Evolutionary conservation across 2,329 filamentous ascomycete genomes (phyloP).

Genomic region (Fusarium succisae): DNA sequence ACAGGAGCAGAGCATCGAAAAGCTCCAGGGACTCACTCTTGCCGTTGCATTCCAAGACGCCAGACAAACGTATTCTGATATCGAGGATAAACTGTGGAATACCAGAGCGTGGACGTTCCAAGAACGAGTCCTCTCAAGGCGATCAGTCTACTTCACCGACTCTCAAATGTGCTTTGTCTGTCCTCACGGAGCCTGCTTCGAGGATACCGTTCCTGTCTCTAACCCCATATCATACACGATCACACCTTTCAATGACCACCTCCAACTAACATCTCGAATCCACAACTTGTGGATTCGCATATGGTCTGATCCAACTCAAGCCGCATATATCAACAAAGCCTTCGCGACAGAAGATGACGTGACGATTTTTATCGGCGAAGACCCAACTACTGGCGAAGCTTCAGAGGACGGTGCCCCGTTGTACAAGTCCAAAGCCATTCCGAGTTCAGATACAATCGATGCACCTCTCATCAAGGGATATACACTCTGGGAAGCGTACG

Average conservation of each 20-base stretch:
- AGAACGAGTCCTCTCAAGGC: slow-evolving; percentile 12
- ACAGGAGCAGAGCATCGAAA: not conserved
- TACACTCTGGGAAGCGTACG: slow-evolving; percentile 11
- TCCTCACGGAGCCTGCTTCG: slow-evolving; percentile 3
- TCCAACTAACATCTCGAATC: not conserved
- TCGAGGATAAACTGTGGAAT: slow-evolving; percentile 15
- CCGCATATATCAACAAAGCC: not conserved
- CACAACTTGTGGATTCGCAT: not conserved
- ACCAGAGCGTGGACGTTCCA: slow-evolving; percentile 20
- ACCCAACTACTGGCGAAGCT: not conserved
- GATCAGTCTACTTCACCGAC: slow-evolving; percentile 10
- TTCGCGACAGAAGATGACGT: slow-evolving; percentile 6
- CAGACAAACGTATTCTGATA: not conserved
- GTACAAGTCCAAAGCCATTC: slow-evolving; percentile 4
- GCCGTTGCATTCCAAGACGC: slow-evolving; percentile 8
- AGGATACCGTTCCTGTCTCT: not conserved
- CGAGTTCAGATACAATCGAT: not conserved
- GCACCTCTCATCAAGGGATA: not conserved
- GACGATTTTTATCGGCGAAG: slow-evolving; percentile 9
- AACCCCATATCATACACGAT: not conserved
- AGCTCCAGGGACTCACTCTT: not conserved
- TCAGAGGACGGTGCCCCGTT: not conserved
- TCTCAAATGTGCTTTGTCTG: slow-evolving; percentile 23
- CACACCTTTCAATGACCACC: not conserved
- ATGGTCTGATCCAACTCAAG: slow-evolving; percentile 16